Evolutionary conservation across 2,329 filamentous ascomycete species (phyloP).

Genomic region (Parascedosporium putredinis): DNA sequence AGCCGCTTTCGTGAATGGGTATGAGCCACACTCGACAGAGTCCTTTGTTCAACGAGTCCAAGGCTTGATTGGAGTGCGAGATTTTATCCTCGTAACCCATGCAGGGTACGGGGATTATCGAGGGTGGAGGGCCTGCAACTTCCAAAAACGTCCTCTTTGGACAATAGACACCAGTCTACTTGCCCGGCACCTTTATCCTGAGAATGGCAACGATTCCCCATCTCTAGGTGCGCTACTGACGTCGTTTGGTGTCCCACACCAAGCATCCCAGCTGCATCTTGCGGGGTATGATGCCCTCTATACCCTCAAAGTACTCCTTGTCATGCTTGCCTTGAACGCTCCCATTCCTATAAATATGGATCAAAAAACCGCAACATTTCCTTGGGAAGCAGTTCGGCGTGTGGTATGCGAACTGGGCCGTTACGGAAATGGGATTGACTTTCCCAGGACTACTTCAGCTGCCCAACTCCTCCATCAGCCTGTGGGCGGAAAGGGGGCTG

Average conservation of each 20-base stretch:
- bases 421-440: not conserved
- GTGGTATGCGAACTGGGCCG: not conserved
- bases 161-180: not conserved
- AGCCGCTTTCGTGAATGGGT: not conserved
- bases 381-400: not conserved
- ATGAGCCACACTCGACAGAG: not conserved
- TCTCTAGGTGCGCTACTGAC: not conserved
- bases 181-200: not conserved
- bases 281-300: conserved; percentile 4
- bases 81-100: conserved; percentile 3
- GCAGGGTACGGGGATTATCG: not conserved
- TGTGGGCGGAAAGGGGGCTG: not conserved
- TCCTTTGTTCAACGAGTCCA: not conserved
- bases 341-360: no score
- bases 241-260: not conserved
- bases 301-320: conserved; percentile 1
- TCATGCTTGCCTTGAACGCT: not conserved
- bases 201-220: not conserved
- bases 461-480: not conserved
- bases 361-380: no score
- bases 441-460: not conserved
- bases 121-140: not conserved
- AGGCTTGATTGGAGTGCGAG: not conserved
- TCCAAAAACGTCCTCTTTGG: conserved; percentile 1
- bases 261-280: not conserved